Base-by-base conservation (phyloP, 306 rosid species). In the Vigna angularis region DNA sequence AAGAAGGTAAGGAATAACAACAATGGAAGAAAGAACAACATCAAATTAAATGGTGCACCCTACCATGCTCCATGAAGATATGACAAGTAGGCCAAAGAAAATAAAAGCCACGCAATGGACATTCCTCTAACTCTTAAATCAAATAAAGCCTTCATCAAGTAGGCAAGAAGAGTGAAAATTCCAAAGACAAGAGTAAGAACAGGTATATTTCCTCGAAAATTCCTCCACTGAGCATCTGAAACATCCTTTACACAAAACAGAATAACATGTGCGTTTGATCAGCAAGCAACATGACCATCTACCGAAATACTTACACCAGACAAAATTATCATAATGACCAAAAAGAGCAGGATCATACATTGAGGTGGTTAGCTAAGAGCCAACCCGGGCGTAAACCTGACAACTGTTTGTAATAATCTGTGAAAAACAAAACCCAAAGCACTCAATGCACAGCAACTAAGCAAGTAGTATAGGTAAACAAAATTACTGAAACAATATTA, bases 181-280 rank as follows among this genome's bases (percentile, higher is more conserved):
- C 88, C 80, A 68, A 95, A 95, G 74, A 92, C 97, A 67, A 88
- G 15, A 45, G 96, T 87, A 49, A 92, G 92, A 87, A 87, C 72
- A 62, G 91, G 91, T 77, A 95, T 50, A 82, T 95, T 95, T 79
- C 89, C 96, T 20, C 91, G 91, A 65, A 95, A 92, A 57, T 89
- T 95, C 87, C 93, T 87, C 98, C 98, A 95, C 69, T 95, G 98
- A 66, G 97, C 97, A 95, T 95, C 98, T 52, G 98, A 91, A 70
- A 77, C 75, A 81, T 95, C 98, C 97, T 95, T 67, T 50, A 72
- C 34, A 57, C 42, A 77, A 64, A 82, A 81, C 47, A 77, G 49
- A 76, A 76, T 40, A 47, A 17, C 13, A 12, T n/a, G 49, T 59
- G 6, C 63, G 52, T 44, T 79, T 50, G 55, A 83, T 78, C 28